These are phyloP conservation scores for Camelina hispida DNA, from an alignment of 345 rosid genomes.

Conservation along the genomic window DNA sequence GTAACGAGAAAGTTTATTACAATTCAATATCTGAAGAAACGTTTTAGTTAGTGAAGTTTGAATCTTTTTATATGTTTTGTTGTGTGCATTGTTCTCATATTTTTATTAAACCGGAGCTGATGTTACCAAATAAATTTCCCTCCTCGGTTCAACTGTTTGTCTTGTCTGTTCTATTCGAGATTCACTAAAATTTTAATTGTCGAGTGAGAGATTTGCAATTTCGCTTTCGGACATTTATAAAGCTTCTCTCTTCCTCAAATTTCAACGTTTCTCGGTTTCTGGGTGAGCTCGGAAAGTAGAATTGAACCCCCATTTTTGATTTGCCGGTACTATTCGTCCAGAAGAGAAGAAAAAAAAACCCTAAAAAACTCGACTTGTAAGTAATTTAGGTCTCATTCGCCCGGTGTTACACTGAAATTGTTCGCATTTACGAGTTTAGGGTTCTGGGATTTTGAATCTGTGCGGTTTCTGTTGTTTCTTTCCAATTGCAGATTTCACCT, in stretches of 20 bases:
- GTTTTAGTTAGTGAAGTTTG: background rate
- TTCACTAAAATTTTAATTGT: background rate
- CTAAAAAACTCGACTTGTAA: conserved; percentile 32
- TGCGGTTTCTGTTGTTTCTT: background rate
- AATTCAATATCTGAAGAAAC: background rate
- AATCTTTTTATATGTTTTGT: background rate
- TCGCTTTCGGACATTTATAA: background rate
- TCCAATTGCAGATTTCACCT: conserved; percentile 1
- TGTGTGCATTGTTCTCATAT: background rate
- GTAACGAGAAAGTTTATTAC: background rate
- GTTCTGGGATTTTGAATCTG: background rate
- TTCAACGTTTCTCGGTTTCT: background rate
- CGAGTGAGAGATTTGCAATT: background rate
- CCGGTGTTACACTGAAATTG: conserved; percentile 1
- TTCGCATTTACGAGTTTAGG: conserved; percentile 10
- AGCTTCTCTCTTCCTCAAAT: conserved; percentile 19
- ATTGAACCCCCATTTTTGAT: background rate
- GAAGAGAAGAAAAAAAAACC: conserved; percentile 24
- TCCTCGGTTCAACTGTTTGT: conserved; percentile 22
- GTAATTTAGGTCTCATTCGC: background rate
- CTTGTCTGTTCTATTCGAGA: conserved; percentile 12
- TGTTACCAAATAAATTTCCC: conserved; percentile 10
- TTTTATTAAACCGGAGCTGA: conserved; percentile 1
- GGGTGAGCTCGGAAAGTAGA: background rate
- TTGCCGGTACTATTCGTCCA: background rate